Evolutionary conservation across 768 basidiomycete genomes (phyloP).

Genomic region (Agrocybe praecox): DNA sequence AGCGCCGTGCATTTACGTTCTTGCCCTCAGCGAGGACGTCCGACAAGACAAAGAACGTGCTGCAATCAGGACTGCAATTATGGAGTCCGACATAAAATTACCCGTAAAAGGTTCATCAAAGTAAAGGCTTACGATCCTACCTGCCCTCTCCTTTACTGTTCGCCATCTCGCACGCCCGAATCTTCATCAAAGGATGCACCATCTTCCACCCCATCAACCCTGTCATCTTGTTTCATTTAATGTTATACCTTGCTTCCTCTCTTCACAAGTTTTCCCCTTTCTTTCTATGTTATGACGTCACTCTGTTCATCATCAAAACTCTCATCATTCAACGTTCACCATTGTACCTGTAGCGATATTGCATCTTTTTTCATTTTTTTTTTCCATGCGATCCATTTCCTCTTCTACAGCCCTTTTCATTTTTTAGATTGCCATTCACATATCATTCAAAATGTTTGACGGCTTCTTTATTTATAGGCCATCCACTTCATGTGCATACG

Average conservation of each 20-base stretch:
- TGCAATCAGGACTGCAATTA: constrained; percentile 5
- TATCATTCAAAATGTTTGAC: no score
- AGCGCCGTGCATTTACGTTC: background rate
- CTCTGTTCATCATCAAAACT: no score
- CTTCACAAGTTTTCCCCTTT: no score
- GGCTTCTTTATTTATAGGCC: no score
- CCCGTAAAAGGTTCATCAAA: background rate
- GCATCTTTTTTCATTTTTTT: background rate
- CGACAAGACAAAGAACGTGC: constrained; percentile 19
- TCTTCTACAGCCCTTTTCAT: background rate
- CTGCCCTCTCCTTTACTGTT: background rate
- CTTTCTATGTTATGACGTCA: background rate
- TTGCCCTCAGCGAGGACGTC: constrained; percentile 18
- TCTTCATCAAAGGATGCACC: no score
- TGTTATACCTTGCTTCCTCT: background rate
- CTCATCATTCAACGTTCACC: no score
- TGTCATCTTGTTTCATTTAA: background rate
- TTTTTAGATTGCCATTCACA: background rate
- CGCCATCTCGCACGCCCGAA: no score
- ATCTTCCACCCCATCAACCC: background rate
- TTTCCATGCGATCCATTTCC: no score
- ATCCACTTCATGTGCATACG: background rate
- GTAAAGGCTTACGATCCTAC: background rate
- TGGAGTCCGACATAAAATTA: background rate
- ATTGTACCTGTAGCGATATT: background rate